These are phyloP conservation scores for Cystobasidiaceae sp. DNA, from an alignment of 1,284 basidiomycete genomes.

Conservation along the genomic window DNA sequence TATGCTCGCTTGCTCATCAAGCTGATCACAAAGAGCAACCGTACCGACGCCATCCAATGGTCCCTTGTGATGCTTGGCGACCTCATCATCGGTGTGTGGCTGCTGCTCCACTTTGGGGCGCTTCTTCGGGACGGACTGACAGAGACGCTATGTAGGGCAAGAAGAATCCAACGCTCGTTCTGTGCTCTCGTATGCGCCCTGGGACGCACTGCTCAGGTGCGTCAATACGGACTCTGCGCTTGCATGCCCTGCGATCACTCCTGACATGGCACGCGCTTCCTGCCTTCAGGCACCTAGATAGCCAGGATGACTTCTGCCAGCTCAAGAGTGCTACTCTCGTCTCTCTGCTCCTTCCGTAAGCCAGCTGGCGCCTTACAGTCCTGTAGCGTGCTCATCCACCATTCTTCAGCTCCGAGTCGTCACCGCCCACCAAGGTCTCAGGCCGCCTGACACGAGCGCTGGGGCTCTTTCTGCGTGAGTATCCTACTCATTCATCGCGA, in stretches of 20 bases:
- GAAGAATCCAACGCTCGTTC: constrained; percentile 40
- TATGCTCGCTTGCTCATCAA: constrained; percentile 87
- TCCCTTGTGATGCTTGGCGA: constrained; percentile 87
- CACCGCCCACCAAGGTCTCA: constrained; percentile 18
- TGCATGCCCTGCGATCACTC: too few relatives aligned
- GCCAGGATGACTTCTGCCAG: constrained; percentile 88
- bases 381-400: background rate
- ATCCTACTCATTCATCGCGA: background rate
- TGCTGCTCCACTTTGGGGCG: background rate
- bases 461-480: constrained; percentile 34
- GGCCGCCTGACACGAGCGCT: constrained; percentile 22
- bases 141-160: constrained; percentile 39
- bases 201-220: constrained; percentile 73
- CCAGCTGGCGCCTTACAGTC: background rate
- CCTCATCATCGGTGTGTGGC: constrained; percentile 64
- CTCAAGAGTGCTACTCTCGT: constrained; percentile 83
- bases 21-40: constrained; percentile 83
- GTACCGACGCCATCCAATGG: constrained; percentile 89
- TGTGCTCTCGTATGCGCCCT: constrained; percentile 67
- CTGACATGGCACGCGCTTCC: too few relatives aligned
- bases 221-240: constrained; percentile 36
- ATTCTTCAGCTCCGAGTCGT: constrained; percentile 7
- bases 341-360: constrained; percentile 72
- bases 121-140: constrained; percentile 13
- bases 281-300: constrained; percentile 62